Evolutionary conservation across 2,329 filamentous ascomycete genomes (phyloP).

Genomic region (Colletotrichum musae): DNA sequence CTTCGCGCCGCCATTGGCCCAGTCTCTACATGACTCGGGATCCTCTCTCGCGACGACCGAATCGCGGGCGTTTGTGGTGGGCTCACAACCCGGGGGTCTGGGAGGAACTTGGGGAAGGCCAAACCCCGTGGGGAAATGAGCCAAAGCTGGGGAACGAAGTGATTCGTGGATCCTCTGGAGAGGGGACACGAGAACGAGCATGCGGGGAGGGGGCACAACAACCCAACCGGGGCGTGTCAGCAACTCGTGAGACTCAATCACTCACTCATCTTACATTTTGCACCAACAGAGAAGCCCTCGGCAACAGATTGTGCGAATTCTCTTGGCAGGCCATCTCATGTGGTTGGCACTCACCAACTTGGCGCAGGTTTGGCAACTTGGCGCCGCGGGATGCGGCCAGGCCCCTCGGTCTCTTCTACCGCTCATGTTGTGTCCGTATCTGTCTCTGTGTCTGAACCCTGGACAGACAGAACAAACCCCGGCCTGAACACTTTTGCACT

Average conservation of each 20-base stretch:
- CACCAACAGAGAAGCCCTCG: not conserved
- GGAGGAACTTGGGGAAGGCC: not conserved
- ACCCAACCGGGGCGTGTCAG: too few species aligned
- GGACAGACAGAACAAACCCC: not conserved
- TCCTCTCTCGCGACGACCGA: constrained; percentile 17
- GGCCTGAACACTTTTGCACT: too few species aligned
- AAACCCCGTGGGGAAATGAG: constrained; percentile 4
- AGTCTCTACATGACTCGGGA: not conserved
- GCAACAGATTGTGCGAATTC: constrained; percentile 9
- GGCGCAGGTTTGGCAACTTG: constrained; percentile 26
- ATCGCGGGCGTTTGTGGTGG: not conserved
- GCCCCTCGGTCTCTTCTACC: constrained; percentile 7
- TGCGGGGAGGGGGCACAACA: constrained; percentile 3
- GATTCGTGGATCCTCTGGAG: constrained; percentile 17
- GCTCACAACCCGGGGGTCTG: not conserved
- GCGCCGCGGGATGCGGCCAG: constrained; percentile 12
- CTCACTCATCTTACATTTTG: not conserved
- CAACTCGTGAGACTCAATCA: not conserved
- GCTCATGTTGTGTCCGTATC: not conserved
- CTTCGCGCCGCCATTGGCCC: constrained; percentile 1
- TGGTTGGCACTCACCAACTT: constrained; percentile 8
- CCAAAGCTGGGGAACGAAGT: not conserved
- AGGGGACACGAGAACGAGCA: not conserved
- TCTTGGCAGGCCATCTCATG: not conserved
- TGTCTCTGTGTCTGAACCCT: not conserved